These are phyloP conservation scores for Capsicum rhomboideum DNA, from an alignment of 257 asterid species.

Conservation along the genomic window DNA sequence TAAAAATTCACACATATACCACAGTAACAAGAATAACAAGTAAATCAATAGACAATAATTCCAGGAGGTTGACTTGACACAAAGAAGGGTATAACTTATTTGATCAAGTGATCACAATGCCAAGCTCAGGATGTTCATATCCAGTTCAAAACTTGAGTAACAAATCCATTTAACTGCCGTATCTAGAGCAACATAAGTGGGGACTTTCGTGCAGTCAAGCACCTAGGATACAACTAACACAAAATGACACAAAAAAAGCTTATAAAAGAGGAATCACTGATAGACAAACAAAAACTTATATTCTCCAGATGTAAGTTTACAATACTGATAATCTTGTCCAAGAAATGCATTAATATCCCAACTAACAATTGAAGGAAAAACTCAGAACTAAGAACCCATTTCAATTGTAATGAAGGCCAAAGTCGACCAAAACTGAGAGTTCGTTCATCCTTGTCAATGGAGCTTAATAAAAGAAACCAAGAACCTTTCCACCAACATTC, in stretches of 20 bases:
- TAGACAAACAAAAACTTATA: background rate
- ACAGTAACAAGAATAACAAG: background rate
- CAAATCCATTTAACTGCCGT: background rate
- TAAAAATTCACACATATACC: too few species aligned
- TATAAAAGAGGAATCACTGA: background rate
- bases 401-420: background rate
- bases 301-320: background rate
- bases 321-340: background rate
- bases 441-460: background rate
- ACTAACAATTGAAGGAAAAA: background rate
- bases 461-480: slow-evolving; percentile 1
- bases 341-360: background rate
- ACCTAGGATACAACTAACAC: background rate
- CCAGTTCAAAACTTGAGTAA: background rate
- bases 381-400: background rate
- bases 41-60: background rate
- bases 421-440: background rate
- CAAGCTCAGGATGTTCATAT: background rate
- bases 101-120: background rate
- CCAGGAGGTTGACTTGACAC: background rate
- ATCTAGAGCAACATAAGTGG: background rate
- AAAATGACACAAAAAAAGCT: background rate
- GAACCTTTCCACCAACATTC: background rate
- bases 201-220: background rate
- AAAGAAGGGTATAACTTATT: background rate